Evolutionary conservation across 345 rosid species (phyloP).

Genomic region (Leavenworthia alabamica): DNA sequence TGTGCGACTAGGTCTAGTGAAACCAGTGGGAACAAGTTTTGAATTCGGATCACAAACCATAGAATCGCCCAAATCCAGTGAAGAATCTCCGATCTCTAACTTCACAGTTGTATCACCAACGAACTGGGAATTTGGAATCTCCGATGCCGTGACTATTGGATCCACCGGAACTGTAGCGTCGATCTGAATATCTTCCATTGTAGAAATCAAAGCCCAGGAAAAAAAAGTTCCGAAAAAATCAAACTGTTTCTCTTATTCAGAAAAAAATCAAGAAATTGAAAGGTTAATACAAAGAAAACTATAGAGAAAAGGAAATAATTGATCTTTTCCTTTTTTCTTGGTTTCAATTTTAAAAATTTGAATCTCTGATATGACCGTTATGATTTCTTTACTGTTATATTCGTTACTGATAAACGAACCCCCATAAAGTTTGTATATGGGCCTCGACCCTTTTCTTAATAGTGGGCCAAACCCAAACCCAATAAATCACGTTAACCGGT

Average conservation of each 20-base stretch:
- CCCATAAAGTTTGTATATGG: neutral
- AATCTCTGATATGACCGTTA: constrained; percentile 24
- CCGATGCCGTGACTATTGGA: constrained; percentile 9
- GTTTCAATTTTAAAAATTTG: constrained; percentile 6
- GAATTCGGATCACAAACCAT: constrained; percentile 80
- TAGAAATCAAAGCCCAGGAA: constrained; percentile 8
- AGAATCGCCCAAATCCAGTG: constrained; percentile 36
- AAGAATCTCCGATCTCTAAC: constrained; percentile 37
- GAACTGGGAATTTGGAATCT: constrained; percentile 28
- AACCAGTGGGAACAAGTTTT: constrained; percentile 50
- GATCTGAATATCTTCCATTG: constrained; percentile 42
- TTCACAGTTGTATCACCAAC: constrained; percentile 27
- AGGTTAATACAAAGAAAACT: neutral
- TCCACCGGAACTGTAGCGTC: constrained; percentile 18
- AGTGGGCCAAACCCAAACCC: neutral
- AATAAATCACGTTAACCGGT: neutral
- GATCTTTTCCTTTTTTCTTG: constrained; percentile 14
- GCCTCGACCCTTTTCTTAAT: neutral
- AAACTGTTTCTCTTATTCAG: neutral
- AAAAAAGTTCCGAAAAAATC: no score
- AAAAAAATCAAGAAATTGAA: neutral
- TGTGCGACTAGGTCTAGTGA: constrained; percentile 36
- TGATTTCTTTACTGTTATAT: neutral
- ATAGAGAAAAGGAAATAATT: neutral
- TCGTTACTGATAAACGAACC: neutral